phyloP scores from a whole-genome alignment of 148 eudicot species.

The Limonium bicolor region DNA sequence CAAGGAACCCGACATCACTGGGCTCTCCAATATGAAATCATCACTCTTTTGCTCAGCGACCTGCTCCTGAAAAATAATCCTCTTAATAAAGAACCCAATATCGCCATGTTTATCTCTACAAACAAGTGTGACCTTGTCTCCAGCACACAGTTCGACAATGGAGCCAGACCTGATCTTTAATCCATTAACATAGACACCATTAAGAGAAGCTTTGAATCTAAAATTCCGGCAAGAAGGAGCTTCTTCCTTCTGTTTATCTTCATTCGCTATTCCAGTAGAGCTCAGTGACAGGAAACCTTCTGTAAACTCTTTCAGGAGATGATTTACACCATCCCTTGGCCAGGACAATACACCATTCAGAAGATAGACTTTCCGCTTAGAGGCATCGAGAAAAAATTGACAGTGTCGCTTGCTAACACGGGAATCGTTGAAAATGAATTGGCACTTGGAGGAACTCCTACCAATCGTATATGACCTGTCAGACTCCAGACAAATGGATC shows the following conservation, averaged over 20 bases:
- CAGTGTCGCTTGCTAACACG: conserved; percentile 68
- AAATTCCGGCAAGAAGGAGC: conserved; percentile 9
- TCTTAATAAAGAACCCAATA: conserved; percentile 54
- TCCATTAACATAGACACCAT: conserved; percentile 75
- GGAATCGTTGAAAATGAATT: conserved; percentile 32
- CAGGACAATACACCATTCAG: conserved; percentile 37
- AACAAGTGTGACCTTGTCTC: conserved; percentile 50
- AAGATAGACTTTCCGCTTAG: conserved; percentile 29
- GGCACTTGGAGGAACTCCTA: conserved; percentile 23
- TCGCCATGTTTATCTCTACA: conserved; percentile 24
- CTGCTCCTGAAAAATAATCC: conserved; percentile 43
- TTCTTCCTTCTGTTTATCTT: background rate
- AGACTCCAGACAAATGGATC: conserved; percentile 28
- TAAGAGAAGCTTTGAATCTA: conserved; percentile 40
- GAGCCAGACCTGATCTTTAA: conserved; percentile 30
- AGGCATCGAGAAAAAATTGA: conserved; percentile 43
- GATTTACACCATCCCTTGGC: conserved; percentile 9
- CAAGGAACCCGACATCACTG: conserved; percentile 7
- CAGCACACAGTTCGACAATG: conserved; percentile 40
- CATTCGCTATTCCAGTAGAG: background rate
- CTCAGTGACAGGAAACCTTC: conserved; percentile 9
- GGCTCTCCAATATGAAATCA: conserved; percentile 11
- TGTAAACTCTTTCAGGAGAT: conserved; percentile 19
- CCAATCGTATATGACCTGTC: conserved; percentile 42
- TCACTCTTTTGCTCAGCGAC: conserved; percentile 11